Percentiles rank a stretch among this genome's conserved stretches.
phyloP scores from a whole-genome alignment of 2,329 filamentous ascomycete species.

The Apiospora saccharicola region DNA sequence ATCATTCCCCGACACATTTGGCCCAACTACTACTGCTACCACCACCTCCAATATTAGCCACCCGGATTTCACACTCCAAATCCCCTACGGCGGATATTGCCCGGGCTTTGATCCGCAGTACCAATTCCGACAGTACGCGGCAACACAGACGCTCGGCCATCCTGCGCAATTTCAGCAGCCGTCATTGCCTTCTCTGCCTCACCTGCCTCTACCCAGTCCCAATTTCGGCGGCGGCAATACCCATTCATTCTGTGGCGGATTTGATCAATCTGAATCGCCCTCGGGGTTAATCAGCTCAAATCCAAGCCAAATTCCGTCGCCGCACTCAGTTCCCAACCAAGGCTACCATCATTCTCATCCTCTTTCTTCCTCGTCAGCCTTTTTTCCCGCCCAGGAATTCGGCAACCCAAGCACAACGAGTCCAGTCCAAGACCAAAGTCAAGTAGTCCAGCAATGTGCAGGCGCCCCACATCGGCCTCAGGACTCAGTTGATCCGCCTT shows the following conservation, averaged over 20 bases:
- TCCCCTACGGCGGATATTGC: conserved; percentile 4
- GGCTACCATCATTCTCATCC: not conserved
- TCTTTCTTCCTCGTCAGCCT: not conserved
- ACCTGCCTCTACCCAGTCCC: not conserved
- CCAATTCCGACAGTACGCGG: conserved; percentile 1
- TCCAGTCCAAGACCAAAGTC: not conserved
- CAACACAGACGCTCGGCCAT: not conserved
- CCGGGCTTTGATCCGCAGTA: conserved; percentile 3
- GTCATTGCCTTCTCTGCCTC: conserved; percentile 4
- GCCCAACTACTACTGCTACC: not conserved
- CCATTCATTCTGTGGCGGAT: not conserved
- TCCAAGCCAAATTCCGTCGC: not conserved
- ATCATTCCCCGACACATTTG: conserved; percentile 10
- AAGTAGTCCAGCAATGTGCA: not conserved
- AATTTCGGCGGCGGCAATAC: conserved; percentile 2
- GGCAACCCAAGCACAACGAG: not conserved
- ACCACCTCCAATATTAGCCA: not conserved
- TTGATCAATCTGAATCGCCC: not conserved
- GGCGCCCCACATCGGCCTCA: conserved; percentile 18
- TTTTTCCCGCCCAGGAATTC: not conserved
- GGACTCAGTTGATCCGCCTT: conserved; percentile 10
- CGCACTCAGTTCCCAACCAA: not conserved
- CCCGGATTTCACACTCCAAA: not conserved
- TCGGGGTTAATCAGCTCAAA: not conserved
- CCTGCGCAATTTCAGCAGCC: conserved; percentile 8